A percentile compares a stretch with the other conserved stretches of the same genome.
phyloP scores from a whole-genome alignment of 371 early-diverging fungal species.

The Rhizopus sp. region DNA sequence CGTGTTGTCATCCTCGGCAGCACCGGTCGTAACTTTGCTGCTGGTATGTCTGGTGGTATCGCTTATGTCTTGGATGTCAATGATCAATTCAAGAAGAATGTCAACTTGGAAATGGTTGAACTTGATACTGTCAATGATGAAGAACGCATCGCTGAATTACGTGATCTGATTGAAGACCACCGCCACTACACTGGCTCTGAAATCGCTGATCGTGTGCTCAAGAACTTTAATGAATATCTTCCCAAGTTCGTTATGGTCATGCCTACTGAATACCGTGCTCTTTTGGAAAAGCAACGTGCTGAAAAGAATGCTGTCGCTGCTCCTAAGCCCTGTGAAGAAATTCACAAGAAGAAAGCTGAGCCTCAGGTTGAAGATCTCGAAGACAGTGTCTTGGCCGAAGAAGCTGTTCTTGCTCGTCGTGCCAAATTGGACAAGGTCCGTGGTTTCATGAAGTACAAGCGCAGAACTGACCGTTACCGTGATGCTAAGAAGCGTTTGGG shows the following conservation, averaged over 20 bases:
- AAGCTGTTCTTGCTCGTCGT: slow-evolving; percentile 64
- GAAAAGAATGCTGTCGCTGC: slow-evolving; percentile 40
- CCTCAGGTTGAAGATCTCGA: slow-evolving; percentile 85
- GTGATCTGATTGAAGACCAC: slow-evolving; percentile 81
- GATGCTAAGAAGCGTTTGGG: slow-evolving; percentile 75
- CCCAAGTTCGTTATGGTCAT: slow-evolving; percentile 92
- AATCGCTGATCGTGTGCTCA: slow-evolving; percentile 74
- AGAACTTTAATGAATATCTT: slow-evolving; percentile 68
- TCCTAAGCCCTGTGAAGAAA: slow-evolving; percentile 34
- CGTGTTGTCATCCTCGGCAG: slow-evolving; percentile 81
- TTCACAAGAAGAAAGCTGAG: slow-evolving; percentile 42
- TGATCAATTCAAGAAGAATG: slow-evolving; percentile 61
- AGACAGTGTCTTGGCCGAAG: slow-evolving; percentile 81
- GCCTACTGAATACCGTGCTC: slow-evolving; percentile 89
- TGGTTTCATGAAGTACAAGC: slow-evolving; percentile 93
- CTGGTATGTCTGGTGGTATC: slow-evolving; percentile 94
- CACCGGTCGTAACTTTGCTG: slow-evolving; percentile 94
- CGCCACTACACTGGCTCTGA: slow-evolving; percentile 81
- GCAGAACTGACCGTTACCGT: slow-evolving; percentile 87
- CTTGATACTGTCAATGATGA: slow-evolving; percentile 77
- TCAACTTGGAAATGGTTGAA: slow-evolving; percentile 91
- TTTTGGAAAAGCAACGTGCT: slow-evolving; percentile 71
- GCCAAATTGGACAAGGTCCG: slow-evolving; percentile 77
- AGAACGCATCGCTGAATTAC: slow-evolving; percentile 77
- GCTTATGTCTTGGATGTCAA: slow-evolving; percentile 80